Percentiles rank a stretch among this genome's conserved stretches.
Evolutionary conservation across 768 basidiomycete genomes (phyloP).

Genomic region (Fomitopsis serialis): DNA sequence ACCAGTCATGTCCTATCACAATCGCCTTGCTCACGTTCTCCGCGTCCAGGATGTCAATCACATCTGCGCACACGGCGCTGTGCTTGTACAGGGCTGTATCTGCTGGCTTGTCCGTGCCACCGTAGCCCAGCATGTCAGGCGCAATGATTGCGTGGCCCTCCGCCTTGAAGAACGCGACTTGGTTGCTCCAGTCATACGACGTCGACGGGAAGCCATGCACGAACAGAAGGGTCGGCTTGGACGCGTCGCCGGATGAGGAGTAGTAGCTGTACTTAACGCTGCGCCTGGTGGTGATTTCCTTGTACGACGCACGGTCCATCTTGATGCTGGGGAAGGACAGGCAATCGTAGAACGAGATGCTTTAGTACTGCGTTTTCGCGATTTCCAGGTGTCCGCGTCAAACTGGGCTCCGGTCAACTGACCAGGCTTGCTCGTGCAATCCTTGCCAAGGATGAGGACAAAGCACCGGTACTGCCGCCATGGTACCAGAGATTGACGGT

Average conservation of each 20-base stretch:
- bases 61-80: constrained; percentile 22
- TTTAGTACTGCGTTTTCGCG: no score
- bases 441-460: no score
- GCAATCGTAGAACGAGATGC: no score
- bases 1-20: constrained; percentile 32
- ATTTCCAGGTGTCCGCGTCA: no score
- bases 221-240: constrained; percentile 35
- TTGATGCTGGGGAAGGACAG: no score
- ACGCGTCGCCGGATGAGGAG: constrained; percentile 17
- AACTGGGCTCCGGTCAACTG: no score
- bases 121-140: constrained; percentile 45
- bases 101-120: constrained; percentile 37
- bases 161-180: constrained; percentile 32
- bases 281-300: constrained; percentile 26
- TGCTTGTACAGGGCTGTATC: constrained; percentile 22
- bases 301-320: constrained; percentile 28
- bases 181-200: constrained; percentile 36
- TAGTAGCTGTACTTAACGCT: constrained; percentile 33
- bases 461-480: no score
- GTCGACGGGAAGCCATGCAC: constrained; percentile 42
- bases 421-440: no score
- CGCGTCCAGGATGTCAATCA: constrained; percentile 30
- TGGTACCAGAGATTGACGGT: no score
- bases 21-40: constrained; percentile 23
- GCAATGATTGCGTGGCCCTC: constrained; percentile 39